phyloP scores from a whole-genome alignment of 371 early-diverging fungal species.

The Nematocida parisii region DNA sequence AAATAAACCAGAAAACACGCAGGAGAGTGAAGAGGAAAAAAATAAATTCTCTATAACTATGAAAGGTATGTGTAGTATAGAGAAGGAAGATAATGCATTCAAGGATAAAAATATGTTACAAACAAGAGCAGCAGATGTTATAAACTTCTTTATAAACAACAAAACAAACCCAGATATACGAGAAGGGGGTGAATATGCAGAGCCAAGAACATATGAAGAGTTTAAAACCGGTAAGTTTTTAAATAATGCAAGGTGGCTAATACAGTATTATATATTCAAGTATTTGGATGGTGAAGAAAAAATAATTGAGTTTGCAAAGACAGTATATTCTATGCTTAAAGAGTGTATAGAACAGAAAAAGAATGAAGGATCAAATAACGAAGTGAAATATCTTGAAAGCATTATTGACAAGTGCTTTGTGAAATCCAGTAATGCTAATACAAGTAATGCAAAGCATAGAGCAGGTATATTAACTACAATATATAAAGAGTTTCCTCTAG shows the following conservation, averaged over 20 bases:
- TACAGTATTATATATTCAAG: background rate
- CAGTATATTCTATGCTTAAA: background rate
- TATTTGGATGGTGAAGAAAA: background rate
- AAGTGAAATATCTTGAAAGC: background rate
- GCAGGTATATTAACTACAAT: no score
- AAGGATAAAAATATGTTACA: background rate
- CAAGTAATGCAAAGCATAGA: background rate
- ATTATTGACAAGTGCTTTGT: background rate
- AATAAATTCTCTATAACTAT: background rate
- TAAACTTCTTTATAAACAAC: background rate
- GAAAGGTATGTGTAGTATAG: background rate
- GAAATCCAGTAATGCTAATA: background rate
- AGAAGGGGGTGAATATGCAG: background rate
- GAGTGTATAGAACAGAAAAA: background rate
- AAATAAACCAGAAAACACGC: no score
- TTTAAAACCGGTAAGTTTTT: background rate
- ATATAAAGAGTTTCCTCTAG: no score
- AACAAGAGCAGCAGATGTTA: background rate
- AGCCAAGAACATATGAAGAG: background rate
- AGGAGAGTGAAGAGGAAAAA: no score
- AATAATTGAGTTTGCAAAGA: background rate
- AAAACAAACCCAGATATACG: background rate
- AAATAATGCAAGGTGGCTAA: background rate
- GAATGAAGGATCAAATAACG: background rate
- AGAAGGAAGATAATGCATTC: background rate